Evolutionary conservation across 768 basidiomycete genomes (phyloP).

Genomic region (Sarcodon sp.): DNA sequence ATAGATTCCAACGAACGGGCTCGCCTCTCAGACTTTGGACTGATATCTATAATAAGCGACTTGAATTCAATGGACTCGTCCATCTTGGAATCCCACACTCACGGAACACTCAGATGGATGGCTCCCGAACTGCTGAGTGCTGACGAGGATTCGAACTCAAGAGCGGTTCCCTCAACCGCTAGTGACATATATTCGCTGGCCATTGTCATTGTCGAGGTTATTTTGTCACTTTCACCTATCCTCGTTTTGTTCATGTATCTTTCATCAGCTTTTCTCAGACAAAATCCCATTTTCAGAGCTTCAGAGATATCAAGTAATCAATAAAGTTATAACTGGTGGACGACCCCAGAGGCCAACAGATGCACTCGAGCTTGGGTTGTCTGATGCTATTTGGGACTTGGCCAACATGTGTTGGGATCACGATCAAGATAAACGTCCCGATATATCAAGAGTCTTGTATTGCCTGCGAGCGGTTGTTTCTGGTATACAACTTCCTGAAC

Average conservation of each 20-base stretch:
- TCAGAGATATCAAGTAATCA: background rate
- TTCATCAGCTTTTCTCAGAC: background rate
- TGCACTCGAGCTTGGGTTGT: background rate
- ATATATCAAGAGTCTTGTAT: too few relatives aligned
- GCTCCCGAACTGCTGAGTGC: constrained; percentile 8
- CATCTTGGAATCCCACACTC: constrained; percentile 3
- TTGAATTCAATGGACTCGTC: background rate
- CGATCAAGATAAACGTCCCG: background rate
- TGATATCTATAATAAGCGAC: background rate
- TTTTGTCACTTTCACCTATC: background rate
- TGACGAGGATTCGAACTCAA: background rate
- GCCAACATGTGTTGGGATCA: constrained; percentile 3
- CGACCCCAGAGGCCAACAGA: background rate
- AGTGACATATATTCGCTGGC: constrained; percentile 10
- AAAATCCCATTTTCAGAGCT: background rate
- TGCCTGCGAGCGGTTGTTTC: too few relatives aligned
- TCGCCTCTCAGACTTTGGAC: background rate
- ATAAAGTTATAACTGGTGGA: background rate
- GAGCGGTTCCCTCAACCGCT: background rate
- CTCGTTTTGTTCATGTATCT: background rate
- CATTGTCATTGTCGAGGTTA: constrained; percentile 7
- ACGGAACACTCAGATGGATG: constrained; percentile 9
- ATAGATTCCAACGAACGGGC: background rate
- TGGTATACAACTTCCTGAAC: too few relatives aligned
- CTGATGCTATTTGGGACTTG: constrained; percentile 1